Conservation (phyloP, 768 basidiomycete genomes). For the Paxillus ammoniavirescens region DNA sequence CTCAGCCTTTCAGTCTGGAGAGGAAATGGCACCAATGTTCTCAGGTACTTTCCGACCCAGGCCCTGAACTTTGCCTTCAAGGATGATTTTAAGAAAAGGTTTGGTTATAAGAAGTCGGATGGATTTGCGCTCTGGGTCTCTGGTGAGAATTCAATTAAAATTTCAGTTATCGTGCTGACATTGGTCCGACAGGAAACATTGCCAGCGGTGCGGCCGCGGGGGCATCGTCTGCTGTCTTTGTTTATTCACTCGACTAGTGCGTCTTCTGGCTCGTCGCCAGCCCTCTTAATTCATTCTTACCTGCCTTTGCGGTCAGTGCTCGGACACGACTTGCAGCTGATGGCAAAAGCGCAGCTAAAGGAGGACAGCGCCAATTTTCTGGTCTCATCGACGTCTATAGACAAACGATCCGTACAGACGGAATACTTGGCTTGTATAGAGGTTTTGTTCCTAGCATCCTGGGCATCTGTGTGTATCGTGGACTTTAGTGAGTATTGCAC, state of each 20-base stretch:
- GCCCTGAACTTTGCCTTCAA: slow-evolving; percentile 50
- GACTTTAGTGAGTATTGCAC: slow-evolving; percentile 36
- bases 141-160: slow-evolving; percentile 17
- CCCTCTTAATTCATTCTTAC: not conserved
- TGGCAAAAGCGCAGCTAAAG: slow-evolving; percentile 34
- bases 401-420: slow-evolving; percentile 41
- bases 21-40: slow-evolving; percentile 42
- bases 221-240: slow-evolving; percentile 41
- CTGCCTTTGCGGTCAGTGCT: slow-evolving; percentile 25
- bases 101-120: slow-evolving; percentile 37
- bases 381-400: slow-evolving; percentile 44
- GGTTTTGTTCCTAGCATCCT: slow-evolving; percentile 42
- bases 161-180: not conserved
- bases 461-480: slow-evolving; percentile 43
- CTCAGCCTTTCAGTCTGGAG: slow-evolving; percentile 38
- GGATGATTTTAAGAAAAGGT: slow-evolving; percentile 39
- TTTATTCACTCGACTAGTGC: slow-evolving; percentile 46
- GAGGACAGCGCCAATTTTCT: slow-evolving; percentile 40
- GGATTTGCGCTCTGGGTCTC: slow-evolving; percentile 37
- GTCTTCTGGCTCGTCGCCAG: not conserved
- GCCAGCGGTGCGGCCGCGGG: slow-evolving; percentile 45
- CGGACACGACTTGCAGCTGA: slow-evolving; percentile 43
- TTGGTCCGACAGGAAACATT: slow-evolving; percentile 33
- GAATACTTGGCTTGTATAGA: slow-evolving; percentile 40
- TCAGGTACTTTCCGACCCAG: slow-evolving; percentile 47